Conservation (phyloP, 2,329 filamentous ascomycete species). For the Epicoccum nigrum region DNA sequence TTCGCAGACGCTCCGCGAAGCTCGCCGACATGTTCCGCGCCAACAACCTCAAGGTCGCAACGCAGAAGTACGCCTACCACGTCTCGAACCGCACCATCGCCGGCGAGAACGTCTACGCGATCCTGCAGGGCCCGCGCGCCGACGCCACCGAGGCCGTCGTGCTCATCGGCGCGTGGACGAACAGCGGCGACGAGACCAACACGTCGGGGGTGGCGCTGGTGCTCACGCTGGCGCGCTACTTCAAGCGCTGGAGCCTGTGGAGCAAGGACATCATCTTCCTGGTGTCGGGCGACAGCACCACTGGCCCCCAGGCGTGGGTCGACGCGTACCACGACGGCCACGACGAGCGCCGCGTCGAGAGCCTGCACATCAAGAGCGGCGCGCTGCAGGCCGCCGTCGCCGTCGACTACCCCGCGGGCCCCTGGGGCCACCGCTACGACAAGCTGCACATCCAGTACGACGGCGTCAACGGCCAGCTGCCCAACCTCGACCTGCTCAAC, state of each 20-base stretch:
- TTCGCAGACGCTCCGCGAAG: constrained; percentile 63
- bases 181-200: constrained; percentile 79
- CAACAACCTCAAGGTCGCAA: constrained; percentile 83
- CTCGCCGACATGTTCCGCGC: constrained; percentile 77
- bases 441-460: constrained; percentile 92
- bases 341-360: constrained; percentile 69
- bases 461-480: constrained; percentile 91
- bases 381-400: constrained; percentile 90
- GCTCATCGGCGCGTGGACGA: constrained; percentile 86
- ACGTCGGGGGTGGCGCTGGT: constrained; percentile 85
- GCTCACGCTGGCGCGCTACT: constrained; percentile 88
- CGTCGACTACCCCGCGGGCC: constrained; percentile 79
- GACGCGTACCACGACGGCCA: constrained; percentile 96
- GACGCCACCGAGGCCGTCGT: constrained; percentile 98
- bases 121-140: constrained; percentile 89
- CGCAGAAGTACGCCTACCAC: constrained; percentile 85
- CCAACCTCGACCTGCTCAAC: constrained; percentile 95
- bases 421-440: constrained; percentile 80
- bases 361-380: constrained; percentile 87
- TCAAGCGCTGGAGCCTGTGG: constrained; percentile 97
- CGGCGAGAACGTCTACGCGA: constrained; percentile 91
- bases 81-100: constrained; percentile 74
- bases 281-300: constrained; percentile 84
- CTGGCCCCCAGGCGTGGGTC: constrained; percentile 94
- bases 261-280: constrained; percentile 98